Conservation (phyloP, 202 grass and related monocot species). For the Musa balbisiana region DNA sequence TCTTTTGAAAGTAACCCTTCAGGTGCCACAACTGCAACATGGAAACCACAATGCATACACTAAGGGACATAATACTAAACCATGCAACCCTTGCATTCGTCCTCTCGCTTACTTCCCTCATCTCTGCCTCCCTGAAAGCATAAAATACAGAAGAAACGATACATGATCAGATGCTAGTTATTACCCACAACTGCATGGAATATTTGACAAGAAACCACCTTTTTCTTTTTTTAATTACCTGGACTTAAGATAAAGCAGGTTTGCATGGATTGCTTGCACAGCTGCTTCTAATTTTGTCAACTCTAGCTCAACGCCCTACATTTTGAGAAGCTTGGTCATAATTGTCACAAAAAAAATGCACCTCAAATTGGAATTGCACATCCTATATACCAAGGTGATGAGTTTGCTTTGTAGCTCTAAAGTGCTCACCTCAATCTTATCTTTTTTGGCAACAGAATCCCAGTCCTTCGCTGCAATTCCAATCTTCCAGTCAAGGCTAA, state of each 20-base stretch:
- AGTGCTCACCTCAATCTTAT: constrained; percentile 68
- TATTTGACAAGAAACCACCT: neutral
- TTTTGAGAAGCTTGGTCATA: constrained; percentile 16
- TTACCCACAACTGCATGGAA: neutral
- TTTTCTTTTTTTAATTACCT: constrained; percentile 23
- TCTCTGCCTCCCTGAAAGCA: constrained; percentile 63
- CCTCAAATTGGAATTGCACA: constrained; percentile 1
- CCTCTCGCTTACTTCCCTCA: constrained; percentile 73
- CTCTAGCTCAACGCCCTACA: constrained; percentile 84
- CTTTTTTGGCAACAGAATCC: constrained; percentile 82
- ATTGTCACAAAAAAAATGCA: constrained; percentile 14
- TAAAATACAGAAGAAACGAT: neutral
- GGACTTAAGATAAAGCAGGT: constrained; percentile 67
- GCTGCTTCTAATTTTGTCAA: constrained; percentile 67
- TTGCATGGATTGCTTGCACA: constrained; percentile 72
- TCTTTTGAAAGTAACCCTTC: constrained; percentile 75
- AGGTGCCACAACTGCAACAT: constrained; percentile 74
- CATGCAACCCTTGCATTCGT: constrained; percentile 74
- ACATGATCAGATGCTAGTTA: neutral
- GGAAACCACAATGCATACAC: constrained; percentile 58
- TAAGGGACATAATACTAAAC: constrained; percentile 71
- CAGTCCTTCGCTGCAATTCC: constrained; percentile 89
- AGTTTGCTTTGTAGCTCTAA: neutral
- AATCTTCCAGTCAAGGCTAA: constrained; percentile 87
- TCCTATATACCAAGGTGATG: neutral